A percentile compares a stretch with the other conserved stretches of the same genome.
Evolutionary conservation across 805 yeast species (phyloP).

Genomic region (Yamadazyma philogaea): DNA sequence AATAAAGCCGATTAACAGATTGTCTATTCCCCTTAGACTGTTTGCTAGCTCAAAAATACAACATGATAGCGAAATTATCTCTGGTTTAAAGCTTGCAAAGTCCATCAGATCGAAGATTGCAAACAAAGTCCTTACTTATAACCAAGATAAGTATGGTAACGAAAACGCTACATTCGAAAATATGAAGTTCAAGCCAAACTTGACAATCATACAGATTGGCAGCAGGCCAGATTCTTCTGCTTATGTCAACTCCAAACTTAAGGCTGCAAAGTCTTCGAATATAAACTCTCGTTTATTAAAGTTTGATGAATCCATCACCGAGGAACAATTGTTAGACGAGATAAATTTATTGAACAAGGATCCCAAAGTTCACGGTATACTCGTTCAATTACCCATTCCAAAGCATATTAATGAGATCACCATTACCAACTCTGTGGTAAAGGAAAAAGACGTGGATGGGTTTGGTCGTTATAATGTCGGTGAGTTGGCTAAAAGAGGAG

Average conservation of each 20-base stretch:
- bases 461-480: conserved; percentile 88
- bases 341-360: conserved; percentile 70
- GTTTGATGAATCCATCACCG: conserved; percentile 59
- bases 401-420: conserved; percentile 55
- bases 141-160: conserved; percentile 25
- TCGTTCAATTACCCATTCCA: conserved; percentile 84
- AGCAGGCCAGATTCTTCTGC: conserved; percentile 85
- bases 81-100: conserved; percentile 43
- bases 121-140: conserved; percentile 37
- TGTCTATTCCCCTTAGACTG: neutral
- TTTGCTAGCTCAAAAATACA: neutral
- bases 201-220: conserved; percentile 89
- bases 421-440: conserved; percentile 76
- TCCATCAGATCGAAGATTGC: conserved; percentile 36
- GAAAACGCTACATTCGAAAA: conserved; percentile 23
- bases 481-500: conserved; percentile 83
- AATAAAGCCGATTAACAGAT: neutral
- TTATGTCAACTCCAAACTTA: conserved; percentile 86
- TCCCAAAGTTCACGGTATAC: conserved; percentile 75
- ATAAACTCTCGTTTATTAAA: conserved; percentile 65
- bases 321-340: conserved; percentile 56
- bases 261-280: conserved; percentile 83
- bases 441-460: conserved; percentile 92
- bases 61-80: conserved; percentile 35
- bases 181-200: conserved; percentile 61